A percentile compares a stretch with the other conserved stretches of the same genome.
These are phyloP conservation scores for Neurospora tetraspora DNA, from an alignment of 495 filamentous ascomycete species.

Conservation along the genomic window DNA sequence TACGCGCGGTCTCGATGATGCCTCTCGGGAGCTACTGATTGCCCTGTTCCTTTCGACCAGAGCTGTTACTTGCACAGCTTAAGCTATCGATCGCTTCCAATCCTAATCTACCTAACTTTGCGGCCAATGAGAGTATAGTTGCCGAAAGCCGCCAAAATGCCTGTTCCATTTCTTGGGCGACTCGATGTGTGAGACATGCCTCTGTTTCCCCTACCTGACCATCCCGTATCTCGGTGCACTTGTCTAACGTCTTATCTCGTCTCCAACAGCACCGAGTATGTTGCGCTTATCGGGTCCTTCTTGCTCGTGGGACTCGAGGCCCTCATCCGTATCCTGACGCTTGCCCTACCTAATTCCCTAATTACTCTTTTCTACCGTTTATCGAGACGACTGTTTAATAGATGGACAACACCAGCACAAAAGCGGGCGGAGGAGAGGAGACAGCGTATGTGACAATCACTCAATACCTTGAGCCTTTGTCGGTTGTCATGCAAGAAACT, in stretches of 20 bases:
- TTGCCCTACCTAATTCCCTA: slow-evolving; percentile 74
- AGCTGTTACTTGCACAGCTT: neutral
- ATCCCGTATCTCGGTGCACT: neutral
- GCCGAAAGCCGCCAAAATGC: slow-evolving; percentile 42
- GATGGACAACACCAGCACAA: slow-evolving; percentile 57
- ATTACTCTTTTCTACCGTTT: slow-evolving; percentile 73
- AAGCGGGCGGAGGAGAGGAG: slow-evolving; percentile 50
- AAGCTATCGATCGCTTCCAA: neutral
- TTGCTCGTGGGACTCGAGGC: slow-evolving; percentile 71
- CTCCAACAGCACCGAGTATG: slow-evolving; percentile 60
- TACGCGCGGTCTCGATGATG: neutral
- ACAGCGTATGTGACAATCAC: slow-evolving; percentile 30
- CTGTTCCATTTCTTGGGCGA: slow-evolving; percentile 75
- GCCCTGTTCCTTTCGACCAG: neutral
- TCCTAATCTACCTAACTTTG: neutral
- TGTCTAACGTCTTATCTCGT: neutral
- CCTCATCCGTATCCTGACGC: slow-evolving; percentile 76
- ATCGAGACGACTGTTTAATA: slow-evolving; percentile 76
- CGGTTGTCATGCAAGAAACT: neutral
- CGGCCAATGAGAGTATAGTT: slow-evolving; percentile 9
- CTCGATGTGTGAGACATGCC: slow-evolving; percentile 53
- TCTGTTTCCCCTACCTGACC: neutral
- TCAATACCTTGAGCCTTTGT: neutral
- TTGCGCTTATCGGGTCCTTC: slow-evolving; percentile 74
- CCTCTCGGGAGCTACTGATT: neutral